Evolutionary conservation across 192 early-diverging fungal genomes (phyloP), one percentile per base, ranked within the genome.

Genomic region (Coemansia sp.): DNA sequence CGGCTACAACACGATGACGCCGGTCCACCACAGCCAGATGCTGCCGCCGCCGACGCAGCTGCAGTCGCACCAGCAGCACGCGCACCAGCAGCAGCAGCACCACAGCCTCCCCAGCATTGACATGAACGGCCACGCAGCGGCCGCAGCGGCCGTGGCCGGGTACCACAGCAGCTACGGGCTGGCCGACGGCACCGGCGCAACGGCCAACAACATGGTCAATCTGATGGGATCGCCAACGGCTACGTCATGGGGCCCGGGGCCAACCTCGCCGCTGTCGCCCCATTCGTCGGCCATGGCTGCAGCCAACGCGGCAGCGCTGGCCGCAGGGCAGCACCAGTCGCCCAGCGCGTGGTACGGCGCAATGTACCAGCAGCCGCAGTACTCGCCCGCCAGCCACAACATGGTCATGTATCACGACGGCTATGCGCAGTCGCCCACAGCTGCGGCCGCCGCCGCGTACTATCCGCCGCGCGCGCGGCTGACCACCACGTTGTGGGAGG

Each of bases 401-500:
- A 80, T 80, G 77, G 67, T 80, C 45, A 70, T 80, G 77, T 80
- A 80, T 58, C 67, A 73, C 46, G 71, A 73, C 40, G 52, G 61
- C 62, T 80, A 80, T 38, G 71, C 77, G 25, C 54, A 64, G 48
- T 66, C 77, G 58, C 67, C 71, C 31, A 60, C 69, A 0, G 73
- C 73, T 1, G 61, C 62, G 1, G 69, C 80, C 14, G 69, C 80
- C 32, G 51, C 72, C 68, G 70, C 71, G 80, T 62, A 91, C 60
- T 71, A 71, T 48, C 75, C 59, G 58, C 62, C 60, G 7, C 66
- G 77, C 16, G 77, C 77, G 8, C 77, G 77, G 42, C 67, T 80
- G 50, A 80, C 88, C 12, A 90, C 88, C 11, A 90, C 88, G 30
- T 79, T 91, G 54, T 91, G 90, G 90, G 90, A 91, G 71, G 90